phyloP scores from a whole-genome alignment of 2,329 filamentous ascomycete genomes.

The Talaromyces sp. region DNA sequence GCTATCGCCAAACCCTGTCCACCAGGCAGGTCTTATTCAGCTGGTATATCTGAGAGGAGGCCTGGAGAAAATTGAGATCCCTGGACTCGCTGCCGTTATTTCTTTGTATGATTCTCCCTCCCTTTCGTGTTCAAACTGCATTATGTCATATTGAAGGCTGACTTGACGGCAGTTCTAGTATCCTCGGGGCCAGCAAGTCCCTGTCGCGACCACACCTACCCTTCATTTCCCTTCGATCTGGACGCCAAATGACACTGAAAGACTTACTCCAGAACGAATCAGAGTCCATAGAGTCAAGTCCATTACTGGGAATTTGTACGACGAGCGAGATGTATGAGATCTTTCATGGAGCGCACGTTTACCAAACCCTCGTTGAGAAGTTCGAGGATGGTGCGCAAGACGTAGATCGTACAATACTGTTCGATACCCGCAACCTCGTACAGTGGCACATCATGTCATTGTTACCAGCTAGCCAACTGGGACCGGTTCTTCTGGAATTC shows the following conservation, averaged over 20 bases:
- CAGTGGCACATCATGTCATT: conserved; percentile 27
- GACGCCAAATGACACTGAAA: neutral
- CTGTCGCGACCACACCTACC: conserved; percentile 5
- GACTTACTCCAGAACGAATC: neutral
- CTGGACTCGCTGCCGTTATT: conserved; percentile 29
- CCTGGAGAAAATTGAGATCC: conserved; percentile 25
- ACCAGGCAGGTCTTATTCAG: conserved; percentile 15
- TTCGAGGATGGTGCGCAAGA: conserved; percentile 15
- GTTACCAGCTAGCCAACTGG: conserved; percentile 17
- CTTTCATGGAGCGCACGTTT: conserved; percentile 21
- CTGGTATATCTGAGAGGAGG: conserved; percentile 25
- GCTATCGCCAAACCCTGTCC: conserved; percentile 17
- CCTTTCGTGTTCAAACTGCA: too few species aligned
- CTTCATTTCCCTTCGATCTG: neutral
- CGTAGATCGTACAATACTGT: conserved; percentile 11
- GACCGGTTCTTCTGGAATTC: conserved; percentile 1
- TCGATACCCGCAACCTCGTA: conserved; percentile 28
- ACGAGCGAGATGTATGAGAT: conserved; percentile 18
- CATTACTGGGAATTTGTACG: neutral
- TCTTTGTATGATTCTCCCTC: conserved; percentile 23
- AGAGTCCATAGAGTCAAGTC: neutral
- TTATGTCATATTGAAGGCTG: too few species aligned
- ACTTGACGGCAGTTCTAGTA: neutral
- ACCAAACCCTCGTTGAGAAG: conserved; percentile 20
- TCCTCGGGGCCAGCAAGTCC: neutral